Percentiles rank a stretch among this genome's conserved stretches.
Evolutionary conservation across 2,329 filamentous ascomycete genomes (phyloP).

Genomic region (Pezicula rhizophila): DNA sequence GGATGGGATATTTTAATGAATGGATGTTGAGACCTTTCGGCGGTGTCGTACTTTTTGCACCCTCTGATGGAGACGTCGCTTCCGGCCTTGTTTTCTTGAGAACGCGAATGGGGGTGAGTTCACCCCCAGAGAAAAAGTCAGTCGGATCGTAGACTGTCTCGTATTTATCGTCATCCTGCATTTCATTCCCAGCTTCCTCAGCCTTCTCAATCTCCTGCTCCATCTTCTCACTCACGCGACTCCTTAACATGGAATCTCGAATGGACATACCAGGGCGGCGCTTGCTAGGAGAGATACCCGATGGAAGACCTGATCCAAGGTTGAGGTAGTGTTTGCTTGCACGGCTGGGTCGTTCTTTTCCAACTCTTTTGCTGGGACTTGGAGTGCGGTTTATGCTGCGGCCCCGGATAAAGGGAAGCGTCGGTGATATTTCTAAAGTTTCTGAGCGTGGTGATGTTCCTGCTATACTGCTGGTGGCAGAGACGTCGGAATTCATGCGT

Average conservation of each 20-base stretch:
- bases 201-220: background rate
- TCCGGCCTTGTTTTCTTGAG: background rate
- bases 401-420: background rate
- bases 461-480: background rate
- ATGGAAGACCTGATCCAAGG: background rate
- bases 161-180: background rate
- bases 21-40: constrained; percentile 1
- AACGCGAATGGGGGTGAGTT: background rate
- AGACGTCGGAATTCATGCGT: constrained; percentile 9
- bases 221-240: background rate
- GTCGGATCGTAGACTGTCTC: background rate
- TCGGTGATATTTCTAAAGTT: background rate
- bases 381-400: background rate
- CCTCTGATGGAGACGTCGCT: background rate
- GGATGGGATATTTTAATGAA: background rate
- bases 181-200: background rate
- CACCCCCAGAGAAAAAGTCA: background rate
- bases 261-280: background rate
- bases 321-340: constrained; percentile 4
- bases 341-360: background rate
- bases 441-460: background rate
- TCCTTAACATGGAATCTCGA: background rate
- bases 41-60: background rate
- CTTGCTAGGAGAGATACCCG: background rate
- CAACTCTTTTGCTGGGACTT: background rate